Evolutionary conservation across 2,329 filamentous ascomycete species (phyloP), one percentile per base, ranked within the genome.

Genomic region (Waltergamsia citrina): DNA sequence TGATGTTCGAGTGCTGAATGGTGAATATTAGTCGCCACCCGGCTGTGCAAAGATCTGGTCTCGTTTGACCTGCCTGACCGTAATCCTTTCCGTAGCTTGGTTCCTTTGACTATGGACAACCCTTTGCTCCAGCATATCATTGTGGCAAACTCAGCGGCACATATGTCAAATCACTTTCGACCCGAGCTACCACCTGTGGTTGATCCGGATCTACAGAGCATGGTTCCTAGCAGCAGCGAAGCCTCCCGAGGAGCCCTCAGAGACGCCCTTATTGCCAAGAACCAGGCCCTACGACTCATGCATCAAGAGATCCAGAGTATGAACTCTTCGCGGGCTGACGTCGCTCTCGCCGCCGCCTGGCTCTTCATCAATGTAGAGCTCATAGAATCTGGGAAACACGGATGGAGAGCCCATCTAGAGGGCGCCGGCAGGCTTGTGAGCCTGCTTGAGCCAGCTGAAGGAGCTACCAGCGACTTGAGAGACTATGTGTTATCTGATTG

Each of bases 1-100:
- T 28, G 6, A n/a, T n/a, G n/a, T n/a, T 26, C 11, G 21, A 10
- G 27, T 15, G 23, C 21, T 5, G 8, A 7, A 7, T 20, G 14
- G 20, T 38, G 29, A 33, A 27, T 25, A 32, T 0, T 62, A 72
- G 63, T 71, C 51, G 50, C 65, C 35, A 54, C 48, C n/a, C 51
- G 65, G 25, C 54, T 77, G 32, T 74, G 69, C 52, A 62, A 56
- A 45, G 70, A 74, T 43, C 57, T 76, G 27, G 64, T 69, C 35
- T 60, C 63, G 18, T 54, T 58, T 34, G 66, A 69, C 47, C 43
- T 60, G 31, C 54, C 56, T 11, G 54, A 60, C 8, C 46, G 43
- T 34, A 70, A 70, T 45, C 65, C 65, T 6, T 69, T 68, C 43
- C 63, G 63, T 39, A 51, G 43, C 32, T 52, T 69, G 20, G 47